Percentiles rank a stretch among this genome's conserved stretches.
phyloP scores from a whole-genome alignment of 176 grass and related monocot species.

The Phoenix roebelenii region DNA sequence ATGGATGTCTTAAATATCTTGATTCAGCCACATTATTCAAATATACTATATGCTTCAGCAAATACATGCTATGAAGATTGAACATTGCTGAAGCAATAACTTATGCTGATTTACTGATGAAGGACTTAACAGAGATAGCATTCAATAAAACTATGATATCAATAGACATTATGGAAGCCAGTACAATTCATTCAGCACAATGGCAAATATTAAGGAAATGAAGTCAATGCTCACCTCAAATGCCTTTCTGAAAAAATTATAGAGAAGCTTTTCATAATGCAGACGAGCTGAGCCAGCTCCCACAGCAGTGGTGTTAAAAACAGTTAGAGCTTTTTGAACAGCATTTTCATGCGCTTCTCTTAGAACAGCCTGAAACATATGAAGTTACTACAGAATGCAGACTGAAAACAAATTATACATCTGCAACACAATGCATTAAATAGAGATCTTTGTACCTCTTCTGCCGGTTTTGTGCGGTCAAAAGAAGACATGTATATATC shows the following conservation, averaged over 20 bases:
- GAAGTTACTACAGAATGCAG: not conserved
- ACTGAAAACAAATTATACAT: not conserved
- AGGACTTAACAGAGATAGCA: too few relatives aligned
- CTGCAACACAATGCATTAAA: not conserved
- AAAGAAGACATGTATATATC: slow-evolving; percentile 77
- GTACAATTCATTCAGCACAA: too few relatives aligned
- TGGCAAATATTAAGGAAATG: not conserved
- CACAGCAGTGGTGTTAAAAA: slow-evolving; percentile 61
- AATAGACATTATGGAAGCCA: too few relatives aligned
- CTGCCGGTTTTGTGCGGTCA: slow-evolving; percentile 53
- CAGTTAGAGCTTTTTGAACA: slow-evolving; percentile 48
- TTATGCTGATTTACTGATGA: too few relatives aligned
- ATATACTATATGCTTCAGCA: too few relatives aligned
- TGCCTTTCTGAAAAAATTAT: slow-evolving; percentile 53
- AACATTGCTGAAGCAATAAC: too few relatives aligned
- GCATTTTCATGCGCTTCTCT: slow-evolving; percentile 79
- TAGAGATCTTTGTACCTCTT: slow-evolving; percentile 52
- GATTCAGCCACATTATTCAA: too few relatives aligned
- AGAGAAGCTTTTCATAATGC: slow-evolving; percentile 92
- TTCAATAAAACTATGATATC: too few relatives aligned
- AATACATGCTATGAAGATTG: too few relatives aligned
- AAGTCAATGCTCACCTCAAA: slow-evolving; percentile 55
- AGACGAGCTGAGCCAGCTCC: slow-evolving; percentile 55
- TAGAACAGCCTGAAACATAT: slow-evolving; percentile 42
- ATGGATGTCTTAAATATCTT: too few relatives aligned